These are phyloP conservation scores for Diaporthe aspalathi DNA, from an alignment of 2,329 filamentous ascomycete species.

Conservation along the genomic window DNA sequence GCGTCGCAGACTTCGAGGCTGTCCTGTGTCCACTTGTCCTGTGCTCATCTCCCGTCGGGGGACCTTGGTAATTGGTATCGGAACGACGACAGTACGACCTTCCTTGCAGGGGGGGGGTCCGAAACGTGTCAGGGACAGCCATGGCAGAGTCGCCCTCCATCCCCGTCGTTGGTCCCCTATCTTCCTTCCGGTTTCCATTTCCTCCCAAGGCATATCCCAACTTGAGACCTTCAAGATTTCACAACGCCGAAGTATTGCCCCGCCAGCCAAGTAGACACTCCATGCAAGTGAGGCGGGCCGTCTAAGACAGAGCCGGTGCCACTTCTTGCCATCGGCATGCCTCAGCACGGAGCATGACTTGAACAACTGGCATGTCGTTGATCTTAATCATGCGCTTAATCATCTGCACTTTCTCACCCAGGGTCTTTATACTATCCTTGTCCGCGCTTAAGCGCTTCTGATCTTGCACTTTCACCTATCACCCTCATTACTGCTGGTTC, in stretches of 20 bases:
- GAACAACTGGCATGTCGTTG: conserved; percentile 34
- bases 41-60: conserved; percentile 29
- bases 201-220: conserved; percentile 31
- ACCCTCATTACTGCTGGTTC: background rate
- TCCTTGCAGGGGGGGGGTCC: conserved; percentile 25
- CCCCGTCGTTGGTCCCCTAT: conserved; percentile 12
- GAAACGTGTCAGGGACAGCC: conserved; percentile 34
- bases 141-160: conserved; percentile 29
- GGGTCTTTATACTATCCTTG: conserved; percentile 29
- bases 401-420: conserved; percentile 11
- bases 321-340: conserved; percentile 24
- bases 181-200: background rate
- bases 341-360: conserved; percentile 29
- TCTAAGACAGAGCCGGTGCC: conserved; percentile 34
- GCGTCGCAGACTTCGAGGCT: conserved; percentile 7
- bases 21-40: conserved; percentile 20
- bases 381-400: conserved; percentile 34
- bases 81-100: conserved; percentile 15
- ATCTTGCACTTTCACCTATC: conserved; percentile 23
- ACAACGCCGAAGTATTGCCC: conserved; percentile 21
- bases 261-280: conserved; percentile 23
- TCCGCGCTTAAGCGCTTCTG: conserved; percentile 28
- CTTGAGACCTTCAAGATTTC: conserved; percentile 19
- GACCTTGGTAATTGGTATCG: conserved; percentile 16
- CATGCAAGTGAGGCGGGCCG: conserved; percentile 34